Evolutionary conservation across 2,329 filamentous ascomycete species (phyloP).

Genomic region (Cylindrodendrum hubeiense): DNA sequence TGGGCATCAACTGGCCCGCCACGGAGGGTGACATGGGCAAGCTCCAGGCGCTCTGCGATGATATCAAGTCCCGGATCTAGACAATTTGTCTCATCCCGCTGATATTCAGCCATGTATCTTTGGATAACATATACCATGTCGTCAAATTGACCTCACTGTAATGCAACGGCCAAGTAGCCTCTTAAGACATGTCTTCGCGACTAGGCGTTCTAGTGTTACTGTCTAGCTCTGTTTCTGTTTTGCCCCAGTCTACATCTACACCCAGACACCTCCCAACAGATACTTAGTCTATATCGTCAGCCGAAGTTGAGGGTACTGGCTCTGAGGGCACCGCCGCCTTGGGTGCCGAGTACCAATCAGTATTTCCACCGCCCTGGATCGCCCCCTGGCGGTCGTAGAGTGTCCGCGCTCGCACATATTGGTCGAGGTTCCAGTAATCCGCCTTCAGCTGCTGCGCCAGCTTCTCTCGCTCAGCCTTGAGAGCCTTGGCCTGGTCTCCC

Average conservation of each 20-base stretch:
- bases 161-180: conserved; percentile 9
- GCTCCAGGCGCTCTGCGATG: conserved; percentile 82
- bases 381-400: conserved; percentile 86
- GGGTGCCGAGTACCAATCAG: conserved; percentile 74
- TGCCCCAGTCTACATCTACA: conserved; percentile 19
- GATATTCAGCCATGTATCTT: conserved; percentile 11
- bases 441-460: conserved; percentile 74
- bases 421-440: conserved; percentile 92
- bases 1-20: conserved; percentile 84
- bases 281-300: conserved; percentile 61
- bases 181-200: conserved; percentile 20
- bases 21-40: conserved; percentile 83
- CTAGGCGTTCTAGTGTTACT: conserved; percentile 34
- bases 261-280: conserved; percentile 3
- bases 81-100: conserved; percentile 8
- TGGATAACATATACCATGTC: not conserved
- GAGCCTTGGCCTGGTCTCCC: conserved; percentile 57
- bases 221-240: conserved; percentile 21
- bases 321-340: conserved; percentile 31
- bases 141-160: conserved; percentile 3
- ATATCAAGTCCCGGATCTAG: conserved; percentile 92
- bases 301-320: conserved; percentile 50
- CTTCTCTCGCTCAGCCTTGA: conserved; percentile 69
- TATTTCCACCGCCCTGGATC: conserved; percentile 73
- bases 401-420: conserved; percentile 85